These are phyloP conservation scores for Phytophthora foliorum DNA, from an alignment of 352 stramenopile genomes.

Conservation along the genomic window DNA sequence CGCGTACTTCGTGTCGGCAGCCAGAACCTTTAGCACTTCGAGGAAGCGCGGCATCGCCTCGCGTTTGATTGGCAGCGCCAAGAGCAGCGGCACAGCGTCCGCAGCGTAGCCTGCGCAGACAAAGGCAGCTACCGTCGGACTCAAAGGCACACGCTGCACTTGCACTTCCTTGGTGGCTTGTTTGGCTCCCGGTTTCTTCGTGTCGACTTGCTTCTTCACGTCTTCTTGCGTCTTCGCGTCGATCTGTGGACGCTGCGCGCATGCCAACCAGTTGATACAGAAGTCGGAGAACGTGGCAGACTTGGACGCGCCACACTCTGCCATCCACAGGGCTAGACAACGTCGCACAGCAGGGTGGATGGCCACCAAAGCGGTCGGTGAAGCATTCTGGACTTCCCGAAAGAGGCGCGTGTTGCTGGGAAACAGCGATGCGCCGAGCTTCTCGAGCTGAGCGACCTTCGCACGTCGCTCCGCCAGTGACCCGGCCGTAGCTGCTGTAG, in stretches of 20 bases:
- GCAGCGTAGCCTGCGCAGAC: slow-evolving; percentile 35
- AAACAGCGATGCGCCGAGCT: slow-evolving; percentile 31
- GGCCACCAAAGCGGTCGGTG: slow-evolving; percentile 12
- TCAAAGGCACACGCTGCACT: slow-evolving; percentile 22
- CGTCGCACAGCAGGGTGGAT: slow-evolving; percentile 28
- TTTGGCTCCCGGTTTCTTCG: neutral
- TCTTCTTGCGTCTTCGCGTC: slow-evolving; percentile 4
- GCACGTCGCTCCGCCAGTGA: slow-evolving; percentile 26
- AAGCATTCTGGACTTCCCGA: slow-evolving; percentile 23
- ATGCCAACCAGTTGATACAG: slow-evolving; percentile 40
- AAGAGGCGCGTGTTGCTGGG: slow-evolving; percentile 20
- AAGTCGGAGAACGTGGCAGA: slow-evolving; percentile 30
- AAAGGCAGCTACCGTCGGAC: slow-evolving; percentile 27
- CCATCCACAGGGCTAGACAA: slow-evolving; percentile 32
- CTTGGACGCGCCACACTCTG: slow-evolving; percentile 18
- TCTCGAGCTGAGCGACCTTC: slow-evolving; percentile 31
- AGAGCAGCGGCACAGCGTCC: slow-evolving; percentile 32
- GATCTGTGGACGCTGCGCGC: slow-evolving; percentile 32
- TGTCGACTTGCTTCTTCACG: neutral
- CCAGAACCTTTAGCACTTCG: slow-evolving; percentile 35
- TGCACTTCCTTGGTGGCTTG: neutral
- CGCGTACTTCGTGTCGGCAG: slow-evolving; percentile 30
- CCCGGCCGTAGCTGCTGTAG: slow-evolving; percentile 24
- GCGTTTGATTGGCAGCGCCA: slow-evolving; percentile 31
- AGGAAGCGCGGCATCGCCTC: slow-evolving; percentile 29